Evolutionary conservation across 345 rosid species (phyloP).

Genomic region (Zanthoxylum bungeanum): DNA sequence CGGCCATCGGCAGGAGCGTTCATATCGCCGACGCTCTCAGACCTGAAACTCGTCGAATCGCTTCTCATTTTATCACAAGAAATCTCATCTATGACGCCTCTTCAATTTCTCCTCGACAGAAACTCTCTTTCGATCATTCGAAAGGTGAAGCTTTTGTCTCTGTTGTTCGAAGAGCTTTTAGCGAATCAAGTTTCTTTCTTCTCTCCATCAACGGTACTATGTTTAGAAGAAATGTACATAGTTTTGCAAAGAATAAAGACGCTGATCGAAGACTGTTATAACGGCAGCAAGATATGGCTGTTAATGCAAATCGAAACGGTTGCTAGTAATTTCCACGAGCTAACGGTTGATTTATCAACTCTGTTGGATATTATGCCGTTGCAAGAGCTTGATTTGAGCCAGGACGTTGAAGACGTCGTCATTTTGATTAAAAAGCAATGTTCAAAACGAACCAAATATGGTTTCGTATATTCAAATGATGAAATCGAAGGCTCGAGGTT

Average conservation of each 20-base stretch:
- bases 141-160: slow-evolving; percentile 47
- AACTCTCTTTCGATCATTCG: slow-evolving; percentile 49
- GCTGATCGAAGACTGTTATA: slow-evolving; percentile 62
- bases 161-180: slow-evolving; percentile 72
- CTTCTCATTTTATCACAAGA: slow-evolving; percentile 57
- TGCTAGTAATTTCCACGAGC: slow-evolving; percentile 54
- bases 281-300: slow-evolving; percentile 70
- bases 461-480: slow-evolving; percentile 39
- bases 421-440: slow-evolving; percentile 53
- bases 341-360: slow-evolving; percentile 66
- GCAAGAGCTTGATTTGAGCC: slow-evolving; percentile 36
- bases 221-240: slow-evolving; percentile 80
- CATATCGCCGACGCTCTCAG: slow-evolving; percentile 54
- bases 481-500: slow-evolving; percentile 37
- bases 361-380: slow-evolving; percentile 69
- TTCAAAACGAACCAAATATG: neutral
- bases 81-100: slow-evolving; percentile 50
- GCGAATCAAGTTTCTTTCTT: slow-evolving; percentile 24
- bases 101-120: slow-evolving; percentile 45
- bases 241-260: slow-evolving; percentile 68
- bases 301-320: slow-evolving; percentile 51
- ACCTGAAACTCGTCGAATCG: slow-evolving; percentile 45
- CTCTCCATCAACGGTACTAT: slow-evolving; percentile 52
- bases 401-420: slow-evolving; percentile 67
- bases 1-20: slow-evolving; percentile 65